These are phyloP conservation scores for Citrullus colocynthis DNA, from an alignment of 306 rosid genomes.

Conservation along the genomic window DNA sequence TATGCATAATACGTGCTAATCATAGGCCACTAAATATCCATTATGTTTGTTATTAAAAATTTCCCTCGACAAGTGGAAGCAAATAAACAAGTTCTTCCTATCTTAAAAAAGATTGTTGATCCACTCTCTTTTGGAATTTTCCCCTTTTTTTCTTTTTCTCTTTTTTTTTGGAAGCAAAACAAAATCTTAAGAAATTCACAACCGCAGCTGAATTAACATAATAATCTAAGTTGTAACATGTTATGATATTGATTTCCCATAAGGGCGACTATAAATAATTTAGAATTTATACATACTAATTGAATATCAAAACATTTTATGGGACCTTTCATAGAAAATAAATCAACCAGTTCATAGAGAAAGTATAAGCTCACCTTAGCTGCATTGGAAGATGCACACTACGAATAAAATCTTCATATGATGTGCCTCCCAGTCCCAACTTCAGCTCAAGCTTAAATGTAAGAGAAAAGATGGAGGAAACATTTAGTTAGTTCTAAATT, in stretches of 20 bases:
- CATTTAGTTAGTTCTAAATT: neutral
- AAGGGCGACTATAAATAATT: neutral
- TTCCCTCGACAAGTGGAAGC: neutral
- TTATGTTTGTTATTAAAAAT: neutral
- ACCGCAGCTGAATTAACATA: neutral
- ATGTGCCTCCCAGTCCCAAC: slow-evolving; percentile 93
- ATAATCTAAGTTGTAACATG: neutral
- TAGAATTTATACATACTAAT: neutral
- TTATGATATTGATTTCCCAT: neutral
- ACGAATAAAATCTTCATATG: slow-evolving; percentile 72
- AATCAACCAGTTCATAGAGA: neutral
- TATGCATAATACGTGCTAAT: neutral
- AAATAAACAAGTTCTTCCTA: neutral
- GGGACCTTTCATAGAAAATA: neutral
- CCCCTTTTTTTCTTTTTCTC: neutral
- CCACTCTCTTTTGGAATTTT: neutral
- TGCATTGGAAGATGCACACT: slow-evolving; percentile 85
- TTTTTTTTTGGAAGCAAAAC: neutral
- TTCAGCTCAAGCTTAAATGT: slow-evolving; percentile 77
- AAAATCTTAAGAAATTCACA: neutral
- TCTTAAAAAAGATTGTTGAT: neutral
- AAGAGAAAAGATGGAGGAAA: neutral
- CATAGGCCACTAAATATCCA: neutral
- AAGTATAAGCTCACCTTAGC: slow-evolving; percentile 52
- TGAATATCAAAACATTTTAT: neutral